Conservation (phyloP, 2,329 filamentous ascomycete species). For the Pseudocercospora cruenta region DNA sequence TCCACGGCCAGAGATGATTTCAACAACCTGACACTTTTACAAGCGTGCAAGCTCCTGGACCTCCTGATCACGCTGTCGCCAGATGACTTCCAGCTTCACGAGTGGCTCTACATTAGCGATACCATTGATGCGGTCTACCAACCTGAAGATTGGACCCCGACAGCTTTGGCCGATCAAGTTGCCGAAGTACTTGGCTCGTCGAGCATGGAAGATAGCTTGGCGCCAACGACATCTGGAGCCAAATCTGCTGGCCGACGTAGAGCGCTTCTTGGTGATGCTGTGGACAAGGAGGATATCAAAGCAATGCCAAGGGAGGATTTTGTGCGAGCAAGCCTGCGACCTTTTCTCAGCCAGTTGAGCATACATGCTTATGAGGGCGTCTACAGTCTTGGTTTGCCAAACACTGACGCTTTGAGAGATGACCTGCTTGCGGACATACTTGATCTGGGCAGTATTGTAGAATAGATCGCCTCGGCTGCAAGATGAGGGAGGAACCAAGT, state of each 20-base stretch:
- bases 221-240: not conserved
- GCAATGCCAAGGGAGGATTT: slow-evolving; percentile 63
- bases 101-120: slow-evolving; percentile 97
- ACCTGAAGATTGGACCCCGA: slow-evolving; percentile 67
- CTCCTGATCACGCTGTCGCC: slow-evolving; percentile 82
- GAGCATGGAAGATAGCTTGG: slow-evolving; percentile 36
- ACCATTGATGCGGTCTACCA: slow-evolving; percentile 95
- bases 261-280: slow-evolving; percentile 50
- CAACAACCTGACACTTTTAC: slow-evolving; percentile 75
- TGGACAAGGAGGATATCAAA: slow-evolving; percentile 60
- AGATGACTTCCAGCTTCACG: slow-evolving; percentile 96
- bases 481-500: not conserved
- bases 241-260: slow-evolving; percentile 28
- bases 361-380: slow-evolving; percentile 92
- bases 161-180: slow-evolving; percentile 82
- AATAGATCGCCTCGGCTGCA: slow-evolving; percentile 20
- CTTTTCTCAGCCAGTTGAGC: slow-evolving; percentile 89
- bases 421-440: slow-evolving; percentile 38
- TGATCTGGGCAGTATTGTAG: slow-evolving; percentile 55
- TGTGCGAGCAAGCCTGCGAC: slow-evolving; percentile 75
- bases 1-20: slow-evolving; percentile 72
- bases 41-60: slow-evolving; percentile 93
- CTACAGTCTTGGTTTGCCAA: slow-evolving; percentile 77
- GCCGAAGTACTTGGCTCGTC: slow-evolving; percentile 69
- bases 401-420: slow-evolving; percentile 62